Conservation (phyloP, 768 basidiomycete species). For the Phylloporus sp. region DNA sequence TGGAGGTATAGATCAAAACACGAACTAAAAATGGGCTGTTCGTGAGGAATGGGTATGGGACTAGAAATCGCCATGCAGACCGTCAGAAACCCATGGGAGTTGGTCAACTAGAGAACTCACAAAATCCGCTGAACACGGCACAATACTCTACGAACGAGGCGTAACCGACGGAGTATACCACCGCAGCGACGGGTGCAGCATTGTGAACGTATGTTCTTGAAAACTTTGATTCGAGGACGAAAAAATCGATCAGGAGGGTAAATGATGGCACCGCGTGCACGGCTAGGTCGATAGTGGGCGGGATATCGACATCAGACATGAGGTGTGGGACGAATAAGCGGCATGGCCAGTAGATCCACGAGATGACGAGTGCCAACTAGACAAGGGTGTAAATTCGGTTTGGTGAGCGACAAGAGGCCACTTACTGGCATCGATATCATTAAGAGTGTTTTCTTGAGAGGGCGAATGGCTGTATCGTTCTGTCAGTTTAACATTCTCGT, state of each 20-base stretch:
- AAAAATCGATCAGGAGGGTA: conserved; percentile 60
- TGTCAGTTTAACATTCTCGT: not conserved
- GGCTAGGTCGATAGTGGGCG: conserved; percentile 54
- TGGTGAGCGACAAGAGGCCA: not conserved
- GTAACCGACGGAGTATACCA: conserved; percentile 45
- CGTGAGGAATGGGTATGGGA: conserved; percentile 83
- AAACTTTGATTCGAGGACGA: conserved; percentile 59
- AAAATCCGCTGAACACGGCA: conserved; percentile 53
- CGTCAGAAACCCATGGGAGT: not conserved
- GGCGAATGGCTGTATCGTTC: conserved; percentile 18
- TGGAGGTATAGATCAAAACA: conserved; percentile 53
- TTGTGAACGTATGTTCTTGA: conserved; percentile 11
- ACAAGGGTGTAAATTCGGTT: not conserved
- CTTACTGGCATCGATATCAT: conserved; percentile 63
- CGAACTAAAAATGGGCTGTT: conserved; percentile 48
- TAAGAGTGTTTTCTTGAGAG: conserved; percentile 53
- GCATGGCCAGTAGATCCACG: conserved; percentile 67
- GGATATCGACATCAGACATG: conserved; percentile 38
- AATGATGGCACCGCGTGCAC: conserved; percentile 62
- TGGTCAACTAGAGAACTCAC: conserved; percentile 37
- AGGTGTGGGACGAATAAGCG: conserved; percentile 50
- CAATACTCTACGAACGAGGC: conserved; percentile 63
- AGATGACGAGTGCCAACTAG: conserved; percentile 44
- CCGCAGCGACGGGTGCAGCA: conserved; percentile 12
- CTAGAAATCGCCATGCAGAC: conserved; percentile 30